Evolutionary conservation across 495 filamentous ascomycete species (phyloP), one percentile per base, ranked within the genome.

Genomic region (Staphylotrichum tortipilum): DNA sequence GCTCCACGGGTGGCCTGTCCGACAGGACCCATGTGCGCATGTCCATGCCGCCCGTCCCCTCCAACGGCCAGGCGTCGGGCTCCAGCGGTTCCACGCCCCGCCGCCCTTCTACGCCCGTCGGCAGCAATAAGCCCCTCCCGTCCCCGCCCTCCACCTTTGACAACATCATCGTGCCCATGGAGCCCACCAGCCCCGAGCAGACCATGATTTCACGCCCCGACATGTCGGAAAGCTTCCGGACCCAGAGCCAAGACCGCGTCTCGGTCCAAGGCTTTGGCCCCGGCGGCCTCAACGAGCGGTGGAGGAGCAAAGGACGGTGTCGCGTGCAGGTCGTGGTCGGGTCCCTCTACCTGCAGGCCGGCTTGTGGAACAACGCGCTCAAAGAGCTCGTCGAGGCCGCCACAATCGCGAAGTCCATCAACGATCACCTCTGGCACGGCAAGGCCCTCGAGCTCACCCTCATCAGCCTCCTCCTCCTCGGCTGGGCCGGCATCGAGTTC

Each of bases 341-440:
- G 6, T 85, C 85, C 21, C 70, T 96, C 38, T 94, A 91, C 65
- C 78, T 99, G 49, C 79, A 86, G 58, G 86, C 88, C 53, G 92
- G 92, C 28, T 77, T 88, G 53, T 94, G 90, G 88, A 79, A 77
- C 26, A 89, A 95, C 71, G 90, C 94, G 15, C 58, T 97, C 24
- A 88, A 82, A 61, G 88, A 95, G 63, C 76, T 96, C 26, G 71
- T 81, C 21, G 90, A 96, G 45, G 84, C 83, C 40, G 88, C 84
- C 7, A 78, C 79, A 10, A 78, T 82, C 53, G 86, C 89, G 14
- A 86, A 85, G 62, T 81, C 79, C 29, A 80, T 83, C 55, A 90
- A 86, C 62, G 92, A 97, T 65, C 86, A 95, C 71, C 63, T 95
- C 7, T 99, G 92, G 92, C 88, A 97, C 73, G 92, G 85, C 11